phyloP scores from a whole-genome alignment of 2,329 filamentous ascomycete genomes.

The Fusarium begoniae region DNA sequence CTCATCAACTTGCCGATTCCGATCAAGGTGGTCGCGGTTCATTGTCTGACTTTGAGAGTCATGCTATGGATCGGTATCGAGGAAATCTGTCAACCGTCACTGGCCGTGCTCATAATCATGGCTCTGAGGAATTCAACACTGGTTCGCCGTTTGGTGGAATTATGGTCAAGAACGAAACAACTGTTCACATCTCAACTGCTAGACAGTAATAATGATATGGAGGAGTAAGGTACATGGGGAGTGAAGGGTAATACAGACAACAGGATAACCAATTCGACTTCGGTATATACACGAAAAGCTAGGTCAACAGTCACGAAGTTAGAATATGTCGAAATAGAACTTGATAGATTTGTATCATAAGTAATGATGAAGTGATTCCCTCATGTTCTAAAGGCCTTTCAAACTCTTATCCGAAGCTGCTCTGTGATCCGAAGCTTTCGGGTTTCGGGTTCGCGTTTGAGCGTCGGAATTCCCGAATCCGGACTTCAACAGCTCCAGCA shows the following conservation, averaged over 20 bases:
- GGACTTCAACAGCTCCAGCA: not conserved
- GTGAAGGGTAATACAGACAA: not conserved
- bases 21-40: conserved; percentile 10
- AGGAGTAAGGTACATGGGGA: too few species aligned
- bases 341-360: not conserved
- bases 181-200: conserved; percentile 18
- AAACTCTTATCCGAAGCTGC: not conserved
- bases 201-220: not conserved
- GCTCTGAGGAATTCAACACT: not conserved
- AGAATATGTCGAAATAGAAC: not conserved
- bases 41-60: conserved; percentile 32
- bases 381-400: not conserved
- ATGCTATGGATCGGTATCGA: conserved; percentile 27
- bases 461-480: accelerated
- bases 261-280: not conserved
- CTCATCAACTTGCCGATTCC: conserved; percentile 32
- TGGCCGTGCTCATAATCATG: not conserved
- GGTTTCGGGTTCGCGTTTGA: not conserved
- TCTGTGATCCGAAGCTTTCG: not conserved
- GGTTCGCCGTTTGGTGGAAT: conserved; percentile 19
- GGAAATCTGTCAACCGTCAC: conserved; percentile 28
- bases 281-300: too few species aligned
- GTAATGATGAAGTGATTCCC: too few species aligned
- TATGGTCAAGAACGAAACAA: conserved; percentile 39
- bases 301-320: not conserved